Evolutionary conservation across 2,329 filamentous ascomycete genomes (phyloP).

Genomic region (Chaetomium strumarium): DNA sequence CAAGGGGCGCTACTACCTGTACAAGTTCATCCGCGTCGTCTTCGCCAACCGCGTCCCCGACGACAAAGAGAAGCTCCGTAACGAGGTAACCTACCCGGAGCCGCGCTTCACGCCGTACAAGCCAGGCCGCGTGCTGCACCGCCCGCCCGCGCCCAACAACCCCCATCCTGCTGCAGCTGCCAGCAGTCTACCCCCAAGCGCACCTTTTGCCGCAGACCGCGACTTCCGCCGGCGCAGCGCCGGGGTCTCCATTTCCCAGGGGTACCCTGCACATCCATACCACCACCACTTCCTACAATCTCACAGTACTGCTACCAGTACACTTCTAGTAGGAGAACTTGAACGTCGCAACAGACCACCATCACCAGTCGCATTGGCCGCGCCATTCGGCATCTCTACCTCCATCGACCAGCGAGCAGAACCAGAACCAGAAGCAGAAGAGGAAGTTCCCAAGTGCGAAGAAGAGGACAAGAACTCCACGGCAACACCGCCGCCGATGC

Average conservation of each 20-base stretch:
- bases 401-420: too few relatives aligned
- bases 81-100: slow-evolving; percentile 84
- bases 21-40: slow-evolving; percentile 87
- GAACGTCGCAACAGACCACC: not conserved
- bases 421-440: too few relatives aligned
- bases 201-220: slow-evolving; percentile 53
- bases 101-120: slow-evolving; percentile 84
- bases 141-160: slow-evolving; percentile 21
- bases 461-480: not conserved
- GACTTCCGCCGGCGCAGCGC: slow-evolving; percentile 53
- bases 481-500: not conserved
- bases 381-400: not conserved
- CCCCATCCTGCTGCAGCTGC: not conserved
- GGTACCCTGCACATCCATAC: not conserved
- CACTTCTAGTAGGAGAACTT: too few relatives aligned
- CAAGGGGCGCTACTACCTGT: slow-evolving; percentile 78
- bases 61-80: slow-evolving; percentile 84
- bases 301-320: not conserved
- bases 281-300: not conserved
- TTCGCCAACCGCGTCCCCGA: slow-evolving; percentile 96
- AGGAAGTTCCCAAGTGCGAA: too few relatives aligned
- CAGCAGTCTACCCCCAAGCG: slow-evolving; percentile 29
- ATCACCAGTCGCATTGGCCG: not conserved
- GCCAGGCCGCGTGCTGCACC: slow-evolving; percentile 50
- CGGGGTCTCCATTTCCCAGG: slow-evolving; percentile 38